phyloP scores from a whole-genome alignment of 768 basidiomycete species.

The Amanita exitialis region DNA sequence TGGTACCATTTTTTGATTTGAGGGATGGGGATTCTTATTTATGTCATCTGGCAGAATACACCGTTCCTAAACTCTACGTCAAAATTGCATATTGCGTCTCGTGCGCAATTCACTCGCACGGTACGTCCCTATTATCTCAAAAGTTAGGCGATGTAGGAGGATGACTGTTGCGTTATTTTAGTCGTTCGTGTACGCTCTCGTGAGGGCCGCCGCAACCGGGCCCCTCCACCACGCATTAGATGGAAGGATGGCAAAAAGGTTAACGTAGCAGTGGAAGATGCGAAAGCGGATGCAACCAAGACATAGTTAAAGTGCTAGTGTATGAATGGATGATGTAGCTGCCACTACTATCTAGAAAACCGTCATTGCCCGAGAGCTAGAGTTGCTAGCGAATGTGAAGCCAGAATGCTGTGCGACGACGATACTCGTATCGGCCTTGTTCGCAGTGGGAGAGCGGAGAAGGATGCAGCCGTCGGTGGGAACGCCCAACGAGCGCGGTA shows the following conservation, averaged over 20 bases:
- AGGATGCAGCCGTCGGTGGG: background rate
- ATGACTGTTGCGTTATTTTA: slow-evolving; percentile 19
- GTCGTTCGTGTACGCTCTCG: slow-evolving; percentile 97
- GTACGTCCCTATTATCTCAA: slow-evolving; percentile 32
- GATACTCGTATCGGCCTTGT: no score
- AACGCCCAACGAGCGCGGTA: background rate
- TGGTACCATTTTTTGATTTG: slow-evolving; percentile 39
- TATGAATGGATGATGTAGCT: slow-evolving; percentile 37
- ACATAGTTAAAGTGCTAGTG: slow-evolving; percentile 30
- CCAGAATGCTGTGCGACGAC: slow-evolving; percentile 38
- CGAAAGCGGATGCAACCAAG: slow-evolving; percentile 78
- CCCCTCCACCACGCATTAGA: slow-evolving; percentile 89
- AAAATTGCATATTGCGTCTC: slow-evolving; percentile 99
- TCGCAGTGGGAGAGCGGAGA: background rate
- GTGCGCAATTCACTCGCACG: slow-evolving; percentile 98
- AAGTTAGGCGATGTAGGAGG: background rate
- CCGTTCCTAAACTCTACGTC: slow-evolving; percentile 94
- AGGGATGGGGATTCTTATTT: background rate
- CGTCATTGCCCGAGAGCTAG: slow-evolving; percentile 50
- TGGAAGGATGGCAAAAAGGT: slow-evolving; percentile 97
- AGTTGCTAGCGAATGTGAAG: slow-evolving; percentile 74
- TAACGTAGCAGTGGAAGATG: slow-evolving; percentile 91
- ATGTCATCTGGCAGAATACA: slow-evolving; percentile 57
- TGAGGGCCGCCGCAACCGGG: slow-evolving; percentile 93
- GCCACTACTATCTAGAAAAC: slow-evolving; percentile 70